A percentile compares a stretch with the other conserved stretches of the same genome.
These are phyloP conservation scores for Cynara cardunculus DNA, from an alignment of 129 eudicot species.

Conservation along the genomic window DNA sequence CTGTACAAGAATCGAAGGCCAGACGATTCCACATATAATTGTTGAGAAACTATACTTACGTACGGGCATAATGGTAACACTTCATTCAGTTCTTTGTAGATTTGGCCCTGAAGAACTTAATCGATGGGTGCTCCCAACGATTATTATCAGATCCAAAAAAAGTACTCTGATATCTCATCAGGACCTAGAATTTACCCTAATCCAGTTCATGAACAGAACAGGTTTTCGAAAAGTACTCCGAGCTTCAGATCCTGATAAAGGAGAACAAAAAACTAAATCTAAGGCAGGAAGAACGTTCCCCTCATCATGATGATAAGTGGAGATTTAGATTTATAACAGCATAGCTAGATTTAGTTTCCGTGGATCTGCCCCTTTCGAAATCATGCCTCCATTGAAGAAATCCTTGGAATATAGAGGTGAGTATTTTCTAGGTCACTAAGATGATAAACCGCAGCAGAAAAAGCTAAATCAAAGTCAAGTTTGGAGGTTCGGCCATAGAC, in stretches of 20 bases:
- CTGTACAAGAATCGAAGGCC: neutral
- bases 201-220: neutral
- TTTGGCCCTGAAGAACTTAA: neutral
- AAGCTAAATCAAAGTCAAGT: neutral
- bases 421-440: neutral
- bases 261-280: neutral
- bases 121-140: neutral
- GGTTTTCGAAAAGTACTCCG: neutral
- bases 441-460: neutral
- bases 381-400: neutral
- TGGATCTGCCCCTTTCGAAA: neutral
- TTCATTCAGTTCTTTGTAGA: neutral
- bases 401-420: neutral
- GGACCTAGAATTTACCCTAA: neutral
- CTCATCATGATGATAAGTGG: neutral
- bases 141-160: neutral
- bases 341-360: neutral
- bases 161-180: neutral
- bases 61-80: neutral
- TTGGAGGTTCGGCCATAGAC: neutral
- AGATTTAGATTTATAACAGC: neutral
- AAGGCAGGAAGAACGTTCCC: neutral
- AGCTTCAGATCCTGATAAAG: neutral
- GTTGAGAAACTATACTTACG: neutral
- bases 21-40: neutral